phyloP scores from a whole-genome alignment of 352 stramenopile genomes.

The Phytophthora sp. region DNA sequence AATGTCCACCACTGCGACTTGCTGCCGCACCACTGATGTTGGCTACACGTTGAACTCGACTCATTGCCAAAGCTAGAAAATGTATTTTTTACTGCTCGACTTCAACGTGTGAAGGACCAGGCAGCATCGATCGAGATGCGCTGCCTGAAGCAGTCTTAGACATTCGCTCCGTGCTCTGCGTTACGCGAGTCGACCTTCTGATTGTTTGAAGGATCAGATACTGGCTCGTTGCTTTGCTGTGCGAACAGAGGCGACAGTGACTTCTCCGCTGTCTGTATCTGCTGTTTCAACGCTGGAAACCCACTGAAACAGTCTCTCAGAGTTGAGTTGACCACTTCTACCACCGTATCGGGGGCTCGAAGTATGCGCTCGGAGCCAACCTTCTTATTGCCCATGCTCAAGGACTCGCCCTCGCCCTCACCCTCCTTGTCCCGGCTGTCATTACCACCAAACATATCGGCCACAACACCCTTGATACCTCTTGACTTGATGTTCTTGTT shows the following conservation, averaged over 20 bases:
- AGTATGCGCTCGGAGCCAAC: slow-evolving; percentile 23
- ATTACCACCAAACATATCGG: slow-evolving; percentile 3
- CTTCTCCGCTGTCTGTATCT: slow-evolving; percentile 8
- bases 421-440: not conserved
- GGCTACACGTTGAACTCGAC: no score
- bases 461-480: slow-evolving; percentile 5
- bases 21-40: no score
- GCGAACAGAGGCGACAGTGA: slow-evolving; percentile 5
- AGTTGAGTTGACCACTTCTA: slow-evolving; percentile 6
- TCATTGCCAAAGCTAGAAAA: no score
- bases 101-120: no score
- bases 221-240: not conserved
- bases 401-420: not conserved
- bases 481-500: slow-evolving; percentile 15
- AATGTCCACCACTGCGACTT: no score
- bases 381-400: not conserved
- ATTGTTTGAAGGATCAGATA: not conserved
- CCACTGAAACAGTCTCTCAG: slow-evolving; percentile 8
- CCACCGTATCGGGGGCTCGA: slow-evolving; percentile 13
- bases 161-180: no score
- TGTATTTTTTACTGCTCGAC: no score
- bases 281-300: slow-evolving; percentile 2
- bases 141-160: no score
- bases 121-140: no score
- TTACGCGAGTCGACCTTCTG: no score